These are phyloP conservation scores for Penicillium paxilli DNA, from an alignment of 495 filamentous ascomycete species.

Conservation along the genomic window DNA sequence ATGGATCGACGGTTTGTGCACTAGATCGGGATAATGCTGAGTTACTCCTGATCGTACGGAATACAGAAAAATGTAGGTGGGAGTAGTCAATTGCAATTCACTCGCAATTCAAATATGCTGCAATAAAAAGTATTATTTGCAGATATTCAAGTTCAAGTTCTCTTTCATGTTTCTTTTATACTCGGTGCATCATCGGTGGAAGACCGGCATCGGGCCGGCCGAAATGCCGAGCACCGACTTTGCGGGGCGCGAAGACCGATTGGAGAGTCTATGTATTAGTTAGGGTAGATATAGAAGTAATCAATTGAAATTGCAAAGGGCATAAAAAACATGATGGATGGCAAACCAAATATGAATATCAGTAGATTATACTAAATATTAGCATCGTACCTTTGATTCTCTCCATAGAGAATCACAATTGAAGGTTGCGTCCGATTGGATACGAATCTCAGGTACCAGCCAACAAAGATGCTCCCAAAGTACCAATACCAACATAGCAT, in stretches of 20 bases:
- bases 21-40: neutral
- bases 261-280: too few relatives aligned
- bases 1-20: neutral
- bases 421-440: too few relatives aligned
- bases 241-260: neutral
- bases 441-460: too few relatives aligned
- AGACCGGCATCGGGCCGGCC: slow-evolving; percentile 4
- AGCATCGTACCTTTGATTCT: too few relatives aligned
- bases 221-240: slow-evolving; percentile 2
- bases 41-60: neutral
- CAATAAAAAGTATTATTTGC: neutral
- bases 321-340: too few relatives aligned
- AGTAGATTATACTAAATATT: too few relatives aligned
- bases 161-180: slow-evolving; percentile 1
- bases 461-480: too few relatives aligned
- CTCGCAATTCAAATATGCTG: neutral
- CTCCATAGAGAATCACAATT: too few relatives aligned
- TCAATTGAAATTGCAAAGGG: too few relatives aligned
- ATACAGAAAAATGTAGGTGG: neutral
- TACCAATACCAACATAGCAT: too few relatives aligned
- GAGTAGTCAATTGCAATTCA: neutral
- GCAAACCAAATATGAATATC: too few relatives aligned
- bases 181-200: neutral
- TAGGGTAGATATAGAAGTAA: too few relatives aligned
- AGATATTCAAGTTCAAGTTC: neutral